Evolutionary conservation across 164 flowering plant genomes (phyloP).

Genomic region (Berberis vulgaris): DNA sequence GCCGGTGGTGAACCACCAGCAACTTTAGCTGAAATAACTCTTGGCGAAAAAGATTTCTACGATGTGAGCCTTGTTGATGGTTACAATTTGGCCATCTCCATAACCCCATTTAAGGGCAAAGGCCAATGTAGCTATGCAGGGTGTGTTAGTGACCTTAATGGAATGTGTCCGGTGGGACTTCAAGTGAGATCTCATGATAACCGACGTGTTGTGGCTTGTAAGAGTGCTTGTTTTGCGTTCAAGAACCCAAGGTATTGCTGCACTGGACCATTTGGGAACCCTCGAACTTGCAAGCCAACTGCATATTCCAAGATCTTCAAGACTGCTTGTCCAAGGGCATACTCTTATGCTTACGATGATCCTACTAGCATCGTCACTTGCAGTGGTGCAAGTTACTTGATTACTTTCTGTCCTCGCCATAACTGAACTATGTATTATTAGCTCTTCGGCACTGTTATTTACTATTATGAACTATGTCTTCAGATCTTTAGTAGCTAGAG

Average conservation of each 20-base stretch:
- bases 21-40: slow-evolving; percentile 81
- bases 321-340: slow-evolving; percentile 75
- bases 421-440: too few species aligned
- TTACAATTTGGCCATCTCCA: slow-evolving; percentile 66
- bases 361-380: slow-evolving; percentile 86
- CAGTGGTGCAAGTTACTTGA: slow-evolving; percentile 52
- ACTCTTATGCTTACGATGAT: slow-evolving; percentile 85
- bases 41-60: slow-evolving; percentile 74
- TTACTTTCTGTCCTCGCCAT: slow-evolving; percentile 62
- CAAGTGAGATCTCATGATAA: slow-evolving; percentile 53
- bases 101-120: slow-evolving; percentile 45
- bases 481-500: too few species aligned
- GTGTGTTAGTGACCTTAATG: slow-evolving; percentile 74
- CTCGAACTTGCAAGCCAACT: slow-evolving; percentile 78
- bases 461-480: too few species aligned
- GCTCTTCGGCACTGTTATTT: too few species aligned
- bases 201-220: slow-evolving; percentile 47
- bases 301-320: slow-evolving; percentile 80
- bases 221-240: slow-evolving; percentile 84
- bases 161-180: slow-evolving; percentile 72
- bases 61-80: slow-evolving; percentile 92
- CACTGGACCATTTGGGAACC: slow-evolving; percentile 65
- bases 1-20: slow-evolving; percentile 33
- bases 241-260: slow-evolving; percentile 79
- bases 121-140: slow-evolving; percentile 70